Conservation (phyloP, 352 stramenopile genomes). For the Peronospora destructor region DNA sequence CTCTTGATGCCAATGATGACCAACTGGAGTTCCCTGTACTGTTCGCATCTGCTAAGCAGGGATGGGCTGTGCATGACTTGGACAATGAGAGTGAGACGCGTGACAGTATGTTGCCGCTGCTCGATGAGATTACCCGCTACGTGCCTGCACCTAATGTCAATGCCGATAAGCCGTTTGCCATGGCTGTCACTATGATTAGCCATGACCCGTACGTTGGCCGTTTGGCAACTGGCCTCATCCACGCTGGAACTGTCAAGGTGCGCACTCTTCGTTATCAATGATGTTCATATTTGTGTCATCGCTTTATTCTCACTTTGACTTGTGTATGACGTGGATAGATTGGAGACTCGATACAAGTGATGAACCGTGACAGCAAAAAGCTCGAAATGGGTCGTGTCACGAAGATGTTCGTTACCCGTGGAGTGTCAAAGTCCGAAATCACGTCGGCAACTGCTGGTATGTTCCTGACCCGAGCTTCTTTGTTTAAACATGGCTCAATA, state of each 20-base stretch:
- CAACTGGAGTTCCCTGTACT: constrained; percentile 96
- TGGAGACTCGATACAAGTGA: constrained; percentile 85
- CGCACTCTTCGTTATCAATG: background rate
- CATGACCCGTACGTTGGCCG: constrained; percentile 97
- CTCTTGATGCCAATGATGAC: constrained; percentile 89
- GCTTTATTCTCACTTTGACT: constrained; percentile 6
- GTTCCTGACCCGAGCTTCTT: background rate
- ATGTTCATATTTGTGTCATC: background rate
- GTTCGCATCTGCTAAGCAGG: constrained; percentile 93
- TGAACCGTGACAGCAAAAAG: constrained; percentile 82
- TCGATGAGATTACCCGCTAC: constrained; percentile 94
- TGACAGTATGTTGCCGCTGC: constrained; percentile 91
- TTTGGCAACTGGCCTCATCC: constrained; percentile 94
- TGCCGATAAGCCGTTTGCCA: constrained; percentile 86
- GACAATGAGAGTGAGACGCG: constrained; percentile 53
- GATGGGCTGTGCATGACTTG: constrained; percentile 91
- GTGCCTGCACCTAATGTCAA: constrained; percentile 86
- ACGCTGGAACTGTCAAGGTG: constrained; percentile 86
- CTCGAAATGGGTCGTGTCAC: constrained; percentile 75
- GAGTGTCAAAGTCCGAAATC: constrained; percentile 80
- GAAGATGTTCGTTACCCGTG: constrained; percentile 85
- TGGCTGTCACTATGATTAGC: constrained; percentile 94
- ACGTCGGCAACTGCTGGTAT: constrained; percentile 75
- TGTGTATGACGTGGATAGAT: constrained; percentile 29
- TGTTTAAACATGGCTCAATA: constrained; percentile 1